These are phyloP conservation scores for Lentithecium fluviatile DNA, from an alignment of 495 filamentous ascomycete species.

Conservation along the genomic window DNA sequence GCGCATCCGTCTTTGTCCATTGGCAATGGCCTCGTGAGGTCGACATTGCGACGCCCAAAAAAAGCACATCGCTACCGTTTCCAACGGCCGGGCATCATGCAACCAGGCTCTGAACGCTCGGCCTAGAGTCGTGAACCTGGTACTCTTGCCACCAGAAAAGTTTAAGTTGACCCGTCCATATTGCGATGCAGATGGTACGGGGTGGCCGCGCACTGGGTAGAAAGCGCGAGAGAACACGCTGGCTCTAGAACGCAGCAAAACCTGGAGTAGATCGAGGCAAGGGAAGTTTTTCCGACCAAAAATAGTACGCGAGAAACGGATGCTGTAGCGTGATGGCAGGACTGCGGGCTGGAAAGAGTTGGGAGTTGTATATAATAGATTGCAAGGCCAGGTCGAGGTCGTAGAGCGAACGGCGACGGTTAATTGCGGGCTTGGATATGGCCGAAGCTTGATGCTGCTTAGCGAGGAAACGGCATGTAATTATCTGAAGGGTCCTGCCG, in stretches of 20 bases:
- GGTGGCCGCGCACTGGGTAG: neutral
- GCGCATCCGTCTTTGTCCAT: slow-evolving; percentile 8
- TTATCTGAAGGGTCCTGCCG: slow-evolving; percentile 22
- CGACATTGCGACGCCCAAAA: slow-evolving; percentile 9
- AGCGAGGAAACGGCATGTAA: slow-evolving; percentile 26
- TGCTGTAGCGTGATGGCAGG: slow-evolving; percentile 16
- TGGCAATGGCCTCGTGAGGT: neutral
- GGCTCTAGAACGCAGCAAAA: slow-evolving; percentile 27
- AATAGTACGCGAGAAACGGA: slow-evolving; percentile 21
- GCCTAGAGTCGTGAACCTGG: slow-evolving; percentile 9
- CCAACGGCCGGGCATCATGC: neutral
- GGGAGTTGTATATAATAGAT: slow-evolving; percentile 31
- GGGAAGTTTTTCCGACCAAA: slow-evolving; percentile 12
- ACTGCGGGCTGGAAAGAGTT: slow-evolving; percentile 6
- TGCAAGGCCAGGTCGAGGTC: slow-evolving; percentile 32
- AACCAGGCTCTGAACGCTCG: slow-evolving; percentile 8
- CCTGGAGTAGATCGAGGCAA: slow-evolving; percentile 5
- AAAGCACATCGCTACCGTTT: slow-evolving; percentile 18
- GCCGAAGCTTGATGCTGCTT: slow-evolving; percentile 25
- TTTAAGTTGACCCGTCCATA: slow-evolving; percentile 19
- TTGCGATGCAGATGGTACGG: slow-evolving; percentile 20
- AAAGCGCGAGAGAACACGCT: slow-evolving; percentile 22
- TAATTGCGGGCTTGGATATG: slow-evolving; percentile 20
- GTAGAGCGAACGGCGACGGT: slow-evolving; percentile 9
- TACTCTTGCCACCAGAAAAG: slow-evolving; percentile 11